Base-by-base conservation (phyloP, 176 grass and related monocot genomes). In the Oryza brachyantha region DNA sequence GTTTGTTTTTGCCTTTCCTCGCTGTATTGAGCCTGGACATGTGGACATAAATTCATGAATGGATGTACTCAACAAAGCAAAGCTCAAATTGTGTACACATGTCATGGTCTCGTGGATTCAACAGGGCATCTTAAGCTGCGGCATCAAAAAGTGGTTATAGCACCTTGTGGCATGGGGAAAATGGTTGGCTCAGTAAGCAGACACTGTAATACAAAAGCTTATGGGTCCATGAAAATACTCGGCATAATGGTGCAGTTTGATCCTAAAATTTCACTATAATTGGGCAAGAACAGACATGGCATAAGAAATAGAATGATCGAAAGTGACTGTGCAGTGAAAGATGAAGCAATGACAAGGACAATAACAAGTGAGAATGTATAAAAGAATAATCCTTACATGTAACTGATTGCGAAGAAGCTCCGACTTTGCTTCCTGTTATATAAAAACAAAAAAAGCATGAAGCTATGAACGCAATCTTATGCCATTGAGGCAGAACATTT, bases 401-500 rank as follows among this genome's bases (percentile, higher is more conserved):
- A 98, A 79, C 74, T 92, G 89, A 78, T 25, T 76, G 5, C 16
- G 83, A 79, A 92, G 70, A 79, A 90, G 72, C 43, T 89, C 87
- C 8, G 77, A 84, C 82, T 89, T 98, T 50, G 70, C 42, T 83
- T 95, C 92, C 96, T 99, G 83, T 64, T 65, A 74, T 60, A 80
- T 58, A 87, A 66, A 74, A 79, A 55, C n/a, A 79, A 78, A 54
- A 76, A 66, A 76, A 66, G 46, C 16, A 70, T 31, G 70, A 68
- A 64, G 8, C 26, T 80, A 61, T 79, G 64, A 82, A 48, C 39
- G 19, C 19, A 77, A 77, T 40, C 76, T 66, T 66, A 60, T 45
- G 31, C 19, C 34, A 66, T 55, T 13, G 19, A 40, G 41, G 76
- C 74, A 39, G 61, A 76, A 50, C 10, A 68, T 70, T 81, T 46